phyloP scores from a whole-genome alignment of 495 filamentous ascomycete genomes.

The Stereocaulon alpinum region DNA sequence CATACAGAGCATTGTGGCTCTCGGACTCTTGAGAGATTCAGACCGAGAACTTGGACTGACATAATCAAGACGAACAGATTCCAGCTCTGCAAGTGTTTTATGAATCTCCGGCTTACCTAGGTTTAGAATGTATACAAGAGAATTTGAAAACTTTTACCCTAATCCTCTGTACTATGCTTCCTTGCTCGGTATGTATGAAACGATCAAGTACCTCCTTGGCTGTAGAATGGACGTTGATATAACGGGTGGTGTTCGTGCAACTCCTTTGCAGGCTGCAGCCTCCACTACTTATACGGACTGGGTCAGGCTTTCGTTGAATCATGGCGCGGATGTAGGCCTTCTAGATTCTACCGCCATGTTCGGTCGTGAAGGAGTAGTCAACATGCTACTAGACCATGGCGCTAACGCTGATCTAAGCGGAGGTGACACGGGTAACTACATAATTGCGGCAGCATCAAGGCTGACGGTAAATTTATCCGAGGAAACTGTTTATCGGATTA shows the following conservation, averaged over 20 bases:
- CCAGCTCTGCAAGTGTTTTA: not conserved
- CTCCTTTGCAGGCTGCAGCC: conserved; percentile 18
- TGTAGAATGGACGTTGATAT: not conserved
- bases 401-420: conserved; percentile 15
- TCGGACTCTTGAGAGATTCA: no score
- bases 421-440: not conserved
- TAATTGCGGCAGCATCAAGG: not conserved
- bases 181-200: conserved; percentile 11
- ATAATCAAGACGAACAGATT: no score
- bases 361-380: conserved; percentile 24
- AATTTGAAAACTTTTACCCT: conserved; percentile 2
- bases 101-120: not conserved
- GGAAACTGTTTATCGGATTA: not conserved
- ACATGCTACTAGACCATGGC: conserved; percentile 23
- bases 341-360: conserved; percentile 12
- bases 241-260: not conserved
- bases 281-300: conserved; percentile 18
- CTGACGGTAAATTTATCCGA: not conserved
- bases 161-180: conserved; percentile 15
- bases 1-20: no score
- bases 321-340: conserved; percentile 15
- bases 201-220: not conserved
- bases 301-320: conserved; percentile 19
- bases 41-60: no score
- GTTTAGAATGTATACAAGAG: not conserved